Conservation (phyloP, 148 eudicot species). For the Pouteria glomerata region DNA sequence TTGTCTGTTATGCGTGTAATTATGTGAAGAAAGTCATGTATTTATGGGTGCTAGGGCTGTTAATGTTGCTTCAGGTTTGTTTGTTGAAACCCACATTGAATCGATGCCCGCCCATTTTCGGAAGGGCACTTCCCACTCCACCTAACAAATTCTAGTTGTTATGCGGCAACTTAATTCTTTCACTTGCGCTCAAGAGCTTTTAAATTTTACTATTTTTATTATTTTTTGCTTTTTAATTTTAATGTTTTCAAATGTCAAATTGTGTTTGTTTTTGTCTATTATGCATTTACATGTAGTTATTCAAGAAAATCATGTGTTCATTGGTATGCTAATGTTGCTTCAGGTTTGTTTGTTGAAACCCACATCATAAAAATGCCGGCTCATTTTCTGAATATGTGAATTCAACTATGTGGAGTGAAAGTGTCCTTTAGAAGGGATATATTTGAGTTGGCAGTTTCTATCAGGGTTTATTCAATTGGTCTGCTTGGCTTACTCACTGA, state of each 20-base stretch:
- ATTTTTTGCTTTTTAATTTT: no score
- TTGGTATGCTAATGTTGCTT: constrained; percentile 15
- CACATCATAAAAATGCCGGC: constrained; percentile 3
- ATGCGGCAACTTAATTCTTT: no score
- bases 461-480: constrained; percentile 4
- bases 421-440: constrained; percentile 23
- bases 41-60: background rate
- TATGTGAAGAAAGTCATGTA: background rate
- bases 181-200: no score
- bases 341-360: constrained; percentile 25
- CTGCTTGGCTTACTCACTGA: background rate
- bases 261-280: no score
- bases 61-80: constrained; percentile 26
- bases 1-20: constrained; percentile 1
- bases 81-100: constrained; percentile 9
- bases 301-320: no score
- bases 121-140: no score
- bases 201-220: no score
- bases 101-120: constrained; percentile 7
- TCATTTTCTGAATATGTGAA: constrained; percentile 14
- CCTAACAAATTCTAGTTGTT: no score
- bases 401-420: constrained; percentile 17
- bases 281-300: no score
- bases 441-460: constrained; percentile 18
- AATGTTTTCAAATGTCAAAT: no score